phyloP scores from a whole-genome alignment of 1,284 basidiomycete species.

The Rhizoctonia solani region DNA sequence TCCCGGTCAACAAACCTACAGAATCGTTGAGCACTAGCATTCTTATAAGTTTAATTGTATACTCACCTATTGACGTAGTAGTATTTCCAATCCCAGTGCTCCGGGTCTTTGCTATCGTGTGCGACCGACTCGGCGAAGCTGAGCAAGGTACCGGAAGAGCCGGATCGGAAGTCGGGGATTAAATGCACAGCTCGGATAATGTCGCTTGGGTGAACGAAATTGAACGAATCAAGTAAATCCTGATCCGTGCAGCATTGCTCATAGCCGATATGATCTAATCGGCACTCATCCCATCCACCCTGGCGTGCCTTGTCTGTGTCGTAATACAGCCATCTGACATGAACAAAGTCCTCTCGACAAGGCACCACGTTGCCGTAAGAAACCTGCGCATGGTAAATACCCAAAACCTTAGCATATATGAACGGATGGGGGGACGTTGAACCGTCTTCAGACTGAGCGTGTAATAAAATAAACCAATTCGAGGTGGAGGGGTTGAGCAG shows the following conservation, averaged over 20 bases:
- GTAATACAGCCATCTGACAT: slow-evolving; percentile 44
- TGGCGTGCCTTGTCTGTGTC: slow-evolving; percentile 32
- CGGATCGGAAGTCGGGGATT: slow-evolving; percentile 43
- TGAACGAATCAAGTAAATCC: slow-evolving; percentile 44
- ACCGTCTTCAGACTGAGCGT: slow-evolving; percentile 4
- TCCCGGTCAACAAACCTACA: slow-evolving; percentile 44
- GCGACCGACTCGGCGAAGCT: background rate
- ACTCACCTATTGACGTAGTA: slow-evolving; percentile 42
- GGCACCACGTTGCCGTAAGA: background rate
- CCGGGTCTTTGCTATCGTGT: slow-evolving; percentile 27
- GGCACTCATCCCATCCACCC: slow-evolving; percentile 37
- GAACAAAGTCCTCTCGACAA: slow-evolving; percentile 40
- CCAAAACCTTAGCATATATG: slow-evolving; percentile 46
- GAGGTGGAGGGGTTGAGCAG: slow-evolving; percentile 35
- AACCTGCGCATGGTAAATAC: slow-evolving; percentile 45
- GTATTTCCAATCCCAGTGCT: slow-evolving; percentile 39
- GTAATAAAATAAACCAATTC: slow-evolving; percentile 27
- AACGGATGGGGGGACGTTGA: slow-evolving; percentile 40
- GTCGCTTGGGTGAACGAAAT: slow-evolving; percentile 49
- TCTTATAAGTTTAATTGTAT: background rate
- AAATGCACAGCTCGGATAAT: slow-evolving; percentile 48
- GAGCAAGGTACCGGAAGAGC: background rate
- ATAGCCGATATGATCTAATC: slow-evolving; percentile 46
- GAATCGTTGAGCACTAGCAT: background rate
- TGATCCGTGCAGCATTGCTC: slow-evolving; percentile 38